Evolutionary conservation across 1,284 basidiomycete species (phyloP), one percentile per base, ranked within the genome.

Genomic region (Papiliotrema flavescens): DNA sequence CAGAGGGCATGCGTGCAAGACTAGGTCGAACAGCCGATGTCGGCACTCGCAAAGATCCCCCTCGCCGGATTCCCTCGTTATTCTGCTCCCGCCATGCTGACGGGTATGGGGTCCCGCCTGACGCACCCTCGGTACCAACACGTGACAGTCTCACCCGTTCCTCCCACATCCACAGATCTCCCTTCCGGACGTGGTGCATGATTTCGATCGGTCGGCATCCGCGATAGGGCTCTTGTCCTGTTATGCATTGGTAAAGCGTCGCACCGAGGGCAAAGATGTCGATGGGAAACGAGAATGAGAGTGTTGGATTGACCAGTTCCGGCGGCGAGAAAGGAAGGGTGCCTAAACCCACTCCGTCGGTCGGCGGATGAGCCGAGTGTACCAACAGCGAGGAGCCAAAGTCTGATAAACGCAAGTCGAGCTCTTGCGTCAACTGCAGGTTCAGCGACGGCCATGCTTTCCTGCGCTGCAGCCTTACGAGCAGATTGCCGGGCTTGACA

Each of bases 181-280:
- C 80, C 35, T 71, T 67, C 17, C 71, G 64, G 17, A 80, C 78
- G 55, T 75, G 71, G 53, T 77, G 67, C 75, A 78, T 78, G 62
- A 77, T 73, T 62, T 80, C 79, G 24, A 78, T 62, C 0, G 71
- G 63, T 11, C 79, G 66, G 6, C 64, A 55, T 14, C 76, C 74
- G 39, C 69, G 65, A 64, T 76, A 81, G 2, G 80, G 80, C 53
- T 80, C 79, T 8, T 73, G 61, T 0, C 77, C 79, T 1, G 77
- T 77, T 41, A 80, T 56, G 45, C 76, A 71, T 49, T 78, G 76
- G 49, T 75, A 71, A 19, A 81, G 71, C 5, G 79, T 79, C 1
- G 79, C 77, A 24, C 79, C 80, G 41, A 80, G 73, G 20, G 77
- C 72, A 61, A 80, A 81, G 13, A 81, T 64, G 65, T 81, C 80